A percentile compares a stretch with the other conserved stretches of the same genome.
These are phyloP conservation scores for Pezicula rhizophila DNA, from an alignment of 2,329 filamentous ascomycete species.

Conservation along the genomic window DNA sequence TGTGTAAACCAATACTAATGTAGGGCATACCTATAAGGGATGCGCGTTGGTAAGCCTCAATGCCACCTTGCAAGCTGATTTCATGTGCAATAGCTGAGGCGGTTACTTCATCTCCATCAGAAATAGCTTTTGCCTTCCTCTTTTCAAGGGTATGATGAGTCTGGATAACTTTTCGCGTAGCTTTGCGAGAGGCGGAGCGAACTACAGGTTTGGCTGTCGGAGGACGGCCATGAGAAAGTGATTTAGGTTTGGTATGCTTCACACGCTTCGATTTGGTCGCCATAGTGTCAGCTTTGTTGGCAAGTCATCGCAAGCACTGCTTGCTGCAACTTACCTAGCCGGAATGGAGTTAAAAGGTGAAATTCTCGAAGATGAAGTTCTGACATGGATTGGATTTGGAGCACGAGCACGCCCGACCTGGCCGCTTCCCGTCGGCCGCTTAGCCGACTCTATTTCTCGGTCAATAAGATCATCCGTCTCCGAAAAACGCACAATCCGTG, in stretches of 20 bases:
- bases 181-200: conserved; percentile 57
- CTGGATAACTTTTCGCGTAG: conserved; percentile 59
- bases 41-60: conserved; percentile 59
- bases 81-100: conserved; percentile 43
- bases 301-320: too few species aligned
- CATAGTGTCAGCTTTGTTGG: conserved; percentile 30
- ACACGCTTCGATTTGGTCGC: conserved; percentile 36
- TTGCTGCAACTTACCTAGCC: too few species aligned
- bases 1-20: too few species aligned
- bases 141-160: conserved; percentile 61
- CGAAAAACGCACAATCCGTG: background rate
- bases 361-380: too few species aligned
- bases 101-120: conserved; percentile 45
- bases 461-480: background rate
- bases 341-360: background rate
- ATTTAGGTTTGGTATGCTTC: conserved; percentile 36
- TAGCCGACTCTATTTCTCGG: background rate
- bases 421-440: too few species aligned
- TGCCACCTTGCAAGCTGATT: conserved; percentile 52
- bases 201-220: conserved; percentile 38
- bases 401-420: too few species aligned
- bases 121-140: conserved; percentile 47
- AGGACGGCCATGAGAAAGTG: conserved; percentile 48
- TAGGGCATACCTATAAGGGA: too few species aligned
- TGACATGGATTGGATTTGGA: too few species aligned